Conservation (phyloP, 2,329 filamentous ascomycete genomes). For the Talaromyces sp. region DNA sequence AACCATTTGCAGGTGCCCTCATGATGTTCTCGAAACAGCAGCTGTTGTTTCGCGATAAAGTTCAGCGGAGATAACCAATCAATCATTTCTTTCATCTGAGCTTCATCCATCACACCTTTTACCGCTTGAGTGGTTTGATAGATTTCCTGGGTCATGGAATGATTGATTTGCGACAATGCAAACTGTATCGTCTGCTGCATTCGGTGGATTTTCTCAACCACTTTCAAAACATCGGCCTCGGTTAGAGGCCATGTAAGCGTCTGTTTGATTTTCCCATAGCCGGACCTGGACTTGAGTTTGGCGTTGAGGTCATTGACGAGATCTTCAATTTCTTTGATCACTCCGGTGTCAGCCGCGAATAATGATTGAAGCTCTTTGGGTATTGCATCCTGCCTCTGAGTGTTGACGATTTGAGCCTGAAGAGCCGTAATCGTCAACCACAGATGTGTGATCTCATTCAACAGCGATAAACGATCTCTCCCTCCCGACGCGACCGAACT, state of each 20-base stretch:
- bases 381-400: neutral
- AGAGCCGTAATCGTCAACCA: neutral
- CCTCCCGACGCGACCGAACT: conserved; percentile 3
- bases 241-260: conserved; percentile 3
- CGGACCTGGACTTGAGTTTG: conserved; percentile 2
- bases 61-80: conserved; percentile 1
- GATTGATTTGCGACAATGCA: conserved; percentile 3
- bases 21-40: conserved; percentile 3
- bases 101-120: neutral
- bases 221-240: neutral
- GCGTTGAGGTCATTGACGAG: neutral
- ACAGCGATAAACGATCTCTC: neutral
- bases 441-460: conserved; percentile 3
- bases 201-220: conserved; percentile 2
- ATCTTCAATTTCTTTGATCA: neutral
- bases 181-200: conserved; percentile 9
- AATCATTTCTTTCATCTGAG: conserved; percentile 1
- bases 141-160: neutral
- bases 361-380: neutral
- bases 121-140: neutral
- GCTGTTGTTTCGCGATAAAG: neutral
- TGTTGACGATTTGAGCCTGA: neutral
- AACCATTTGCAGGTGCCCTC: conserved; percentile 8
- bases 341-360: neutral
- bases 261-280: conserved; percentile 5